Percentiles rank a stretch among this genome's conserved stretches.
Conservation (phyloP, 257 asterid genomes). For the Solanum lignicaule region DNA sequence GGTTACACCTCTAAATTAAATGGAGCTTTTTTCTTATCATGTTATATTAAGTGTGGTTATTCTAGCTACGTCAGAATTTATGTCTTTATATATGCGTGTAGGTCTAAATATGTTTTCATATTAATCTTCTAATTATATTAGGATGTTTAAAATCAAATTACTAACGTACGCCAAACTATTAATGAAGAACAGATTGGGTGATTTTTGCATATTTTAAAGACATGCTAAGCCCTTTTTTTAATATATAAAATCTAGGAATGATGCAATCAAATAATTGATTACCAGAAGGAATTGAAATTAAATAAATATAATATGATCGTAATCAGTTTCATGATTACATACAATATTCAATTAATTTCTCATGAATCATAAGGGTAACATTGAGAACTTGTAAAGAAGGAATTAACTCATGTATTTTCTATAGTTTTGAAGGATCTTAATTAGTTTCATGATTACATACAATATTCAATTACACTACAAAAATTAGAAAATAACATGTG, state of each 20-base stretch:
- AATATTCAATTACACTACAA: not conserved
- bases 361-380: not conserved
- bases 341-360: no score
- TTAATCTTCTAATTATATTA: not conserved
- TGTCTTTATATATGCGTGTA: no score
- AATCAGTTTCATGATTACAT: no score
- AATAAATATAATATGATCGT: no score
- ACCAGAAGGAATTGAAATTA: not conserved
- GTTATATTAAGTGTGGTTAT: no score
- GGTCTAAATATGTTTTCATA: not conserved
- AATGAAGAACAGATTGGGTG: no score
- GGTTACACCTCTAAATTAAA: not conserved
- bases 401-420: not conserved
- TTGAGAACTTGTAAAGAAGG: not conserved
- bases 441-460: not conserved
- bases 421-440: not conserved
- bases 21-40: no score
- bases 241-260: not conserved
- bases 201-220: not conserved
- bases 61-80: no score
- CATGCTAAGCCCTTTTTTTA: no score
- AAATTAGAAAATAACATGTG: no score
- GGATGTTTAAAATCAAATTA: no score
- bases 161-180: no score
- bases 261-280: not conserved